Evolutionary conservation across 2,329 filamentous ascomycete species (phyloP).

Genomic region (Xylariaceae sp.): DNA sequence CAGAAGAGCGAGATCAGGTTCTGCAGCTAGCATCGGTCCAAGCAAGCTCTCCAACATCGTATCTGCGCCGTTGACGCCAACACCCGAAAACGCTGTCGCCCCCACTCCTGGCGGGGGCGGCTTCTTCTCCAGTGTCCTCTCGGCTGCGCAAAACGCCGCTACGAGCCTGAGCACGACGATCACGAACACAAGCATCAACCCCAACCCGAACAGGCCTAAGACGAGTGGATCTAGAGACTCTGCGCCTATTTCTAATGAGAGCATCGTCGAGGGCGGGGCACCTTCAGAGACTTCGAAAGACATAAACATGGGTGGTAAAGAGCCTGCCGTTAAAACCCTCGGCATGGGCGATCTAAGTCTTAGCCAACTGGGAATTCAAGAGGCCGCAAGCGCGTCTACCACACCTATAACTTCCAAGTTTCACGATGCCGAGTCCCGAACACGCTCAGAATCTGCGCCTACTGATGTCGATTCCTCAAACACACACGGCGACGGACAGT

Average conservation of each 20-base stretch:
- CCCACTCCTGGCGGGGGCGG: slow-evolving; percentile 62
- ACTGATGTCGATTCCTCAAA: slow-evolving; percentile 38
- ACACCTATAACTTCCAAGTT: slow-evolving; percentile 58
- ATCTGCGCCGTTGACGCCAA: slow-evolving; percentile 71
- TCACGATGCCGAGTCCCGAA: slow-evolving; percentile 47
- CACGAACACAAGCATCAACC: slow-evolving; percentile 59
- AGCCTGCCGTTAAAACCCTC: slow-evolving; percentile 82
- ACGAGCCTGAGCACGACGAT: slow-evolving; percentile 72
- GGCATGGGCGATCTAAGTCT: slow-evolving; percentile 86
- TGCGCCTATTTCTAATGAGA: slow-evolving; percentile 35
- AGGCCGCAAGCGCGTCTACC: slow-evolving; percentile 51
- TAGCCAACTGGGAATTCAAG: slow-evolving; percentile 78
- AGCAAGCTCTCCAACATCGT: slow-evolving; percentile 85
- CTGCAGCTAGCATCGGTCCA: slow-evolving; percentile 56
- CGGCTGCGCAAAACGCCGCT: slow-evolving; percentile 88
- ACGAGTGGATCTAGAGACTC: slow-evolving; percentile 12
- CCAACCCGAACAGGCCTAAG: slow-evolving; percentile 45
- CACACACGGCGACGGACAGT: slow-evolving; percentile 34
- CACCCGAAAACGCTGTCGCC: slow-evolving; percentile 59
- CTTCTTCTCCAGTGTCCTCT: slow-evolving; percentile 93
- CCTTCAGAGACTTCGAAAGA: slow-evolving; percentile 40
- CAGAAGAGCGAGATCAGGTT: slow-evolving; percentile 52
- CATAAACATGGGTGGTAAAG: slow-evolving; percentile 53
- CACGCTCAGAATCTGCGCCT: slow-evolving; percentile 59
- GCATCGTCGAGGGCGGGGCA: slow-evolving; percentile 45